A percentile compares a stretch with the other conserved stretches of the same genome.
Evolutionary conservation across 1,284 basidiomycete genomes (phyloP).

Genomic region (Fomitopsis schrenkii): DNA sequence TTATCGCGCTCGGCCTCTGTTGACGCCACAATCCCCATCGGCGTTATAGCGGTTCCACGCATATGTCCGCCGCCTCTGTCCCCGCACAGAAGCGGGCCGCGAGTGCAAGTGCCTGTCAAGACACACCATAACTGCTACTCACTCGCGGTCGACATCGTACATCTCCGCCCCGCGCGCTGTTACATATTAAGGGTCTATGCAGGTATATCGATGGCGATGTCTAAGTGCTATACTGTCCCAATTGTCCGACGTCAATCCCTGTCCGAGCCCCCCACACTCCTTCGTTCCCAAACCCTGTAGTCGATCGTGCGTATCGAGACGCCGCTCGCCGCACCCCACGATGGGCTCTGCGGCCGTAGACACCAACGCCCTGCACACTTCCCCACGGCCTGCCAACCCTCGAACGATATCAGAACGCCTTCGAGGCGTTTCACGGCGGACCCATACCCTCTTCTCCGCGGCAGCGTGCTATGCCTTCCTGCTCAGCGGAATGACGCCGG

Average conservation of each 20-base stretch:
- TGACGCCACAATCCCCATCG: slow-evolving; percentile 13
- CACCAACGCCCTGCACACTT: neutral
- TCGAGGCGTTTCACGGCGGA: neutral
- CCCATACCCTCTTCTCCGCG: neutral
- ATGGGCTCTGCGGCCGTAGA: neutral
- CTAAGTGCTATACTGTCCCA: neutral
- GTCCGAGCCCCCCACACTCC: neutral
- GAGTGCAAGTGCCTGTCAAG: neutral
- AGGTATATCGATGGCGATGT: neutral
- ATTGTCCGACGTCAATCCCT: neutral
- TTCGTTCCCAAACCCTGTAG: neutral
- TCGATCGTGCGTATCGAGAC: neutral
- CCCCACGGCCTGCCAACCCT: neutral
- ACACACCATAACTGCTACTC: neutral
- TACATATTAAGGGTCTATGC: neutral
- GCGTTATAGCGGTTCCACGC: slow-evolving; percentile 26
- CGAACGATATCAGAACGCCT: neutral
- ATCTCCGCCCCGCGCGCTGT: neutral
- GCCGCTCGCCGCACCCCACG: neutral
- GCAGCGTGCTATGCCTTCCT: slow-evolving; percentile 37
- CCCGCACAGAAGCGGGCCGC: neutral
- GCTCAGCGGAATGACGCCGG: slow-evolving; percentile 57
- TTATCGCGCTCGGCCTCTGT: neutral
- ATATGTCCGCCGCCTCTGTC: slow-evolving; percentile 16
- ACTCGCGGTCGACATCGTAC: neutral